Evolutionary conservation across 371 early-diverging fungal species (phyloP).

Genomic region (Lichtheimia corymbifera): DNA sequence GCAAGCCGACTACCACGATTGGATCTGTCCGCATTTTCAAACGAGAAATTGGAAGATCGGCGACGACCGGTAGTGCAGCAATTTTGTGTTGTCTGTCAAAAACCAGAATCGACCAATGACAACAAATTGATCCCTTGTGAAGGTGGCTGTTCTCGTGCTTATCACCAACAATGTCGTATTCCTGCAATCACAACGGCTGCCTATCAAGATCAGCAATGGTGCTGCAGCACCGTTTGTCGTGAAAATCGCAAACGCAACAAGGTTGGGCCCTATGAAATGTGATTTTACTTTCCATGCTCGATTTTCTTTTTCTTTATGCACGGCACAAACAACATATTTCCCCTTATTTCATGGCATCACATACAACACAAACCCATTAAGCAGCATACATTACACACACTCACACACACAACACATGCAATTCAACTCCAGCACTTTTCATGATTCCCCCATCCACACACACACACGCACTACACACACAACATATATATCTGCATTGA

Average conservation of each 20-base stretch:
- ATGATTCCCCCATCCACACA: neutral
- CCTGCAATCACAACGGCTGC: slow-evolving; percentile 9
- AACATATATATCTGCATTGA: slow-evolving; percentile 3
- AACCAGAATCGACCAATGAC: slow-evolving; percentile 16
- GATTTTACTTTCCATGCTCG: slow-evolving; percentile 1
- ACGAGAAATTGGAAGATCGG: slow-evolving; percentile 33
- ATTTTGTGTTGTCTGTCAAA: slow-evolving; percentile 33
- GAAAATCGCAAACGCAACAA: slow-evolving; percentile 24
- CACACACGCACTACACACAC: neutral
- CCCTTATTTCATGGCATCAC: neutral
- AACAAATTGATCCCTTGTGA: slow-evolving; percentile 29
- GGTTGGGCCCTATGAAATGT: slow-evolving; percentile 23
- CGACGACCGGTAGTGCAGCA: slow-evolving; percentile 38
- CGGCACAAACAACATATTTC: neutral
- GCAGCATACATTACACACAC: neutral
- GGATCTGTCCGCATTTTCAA: slow-evolving; percentile 32
- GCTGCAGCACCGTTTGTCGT: slow-evolving; percentile 25
- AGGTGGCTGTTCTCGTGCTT: slow-evolving; percentile 41
- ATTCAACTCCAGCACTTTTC: neutral
- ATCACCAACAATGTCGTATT: slow-evolving; percentile 23
- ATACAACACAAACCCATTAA: slow-evolving; percentile 1
- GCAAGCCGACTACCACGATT: slow-evolving; percentile 37
- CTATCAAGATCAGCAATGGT: slow-evolving; percentile 21
- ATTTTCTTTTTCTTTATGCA: neutral
- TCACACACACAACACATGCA: neutral